phyloP scores from a whole-genome alignment of 768 basidiomycete species.

The Mycena albidolilacea region DNA sequence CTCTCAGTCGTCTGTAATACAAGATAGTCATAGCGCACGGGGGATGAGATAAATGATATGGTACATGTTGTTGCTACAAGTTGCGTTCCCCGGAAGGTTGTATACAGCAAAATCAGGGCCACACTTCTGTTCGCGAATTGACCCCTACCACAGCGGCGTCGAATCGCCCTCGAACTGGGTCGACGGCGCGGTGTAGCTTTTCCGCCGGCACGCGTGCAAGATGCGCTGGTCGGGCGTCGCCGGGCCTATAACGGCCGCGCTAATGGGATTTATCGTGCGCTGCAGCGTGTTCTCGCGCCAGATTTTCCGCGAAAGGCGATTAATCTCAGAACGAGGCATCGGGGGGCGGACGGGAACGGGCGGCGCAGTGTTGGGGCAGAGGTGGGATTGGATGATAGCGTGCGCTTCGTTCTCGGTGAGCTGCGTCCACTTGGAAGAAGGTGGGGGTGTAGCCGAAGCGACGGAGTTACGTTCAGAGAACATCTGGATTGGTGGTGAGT shows the following conservation, averaged over 20 bases:
- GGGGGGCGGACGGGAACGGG: not conserved
- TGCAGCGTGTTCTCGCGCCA: not conserved
- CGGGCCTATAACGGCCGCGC: not conserved
- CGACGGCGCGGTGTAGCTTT: not conserved
- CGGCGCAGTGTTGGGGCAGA: not conserved
- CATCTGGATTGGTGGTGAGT: too few relatives aligned
- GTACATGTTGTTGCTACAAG: too few relatives aligned
- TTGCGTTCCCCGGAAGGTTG: too few relatives aligned
- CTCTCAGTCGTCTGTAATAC: too few relatives aligned
- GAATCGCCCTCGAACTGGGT: not conserved
- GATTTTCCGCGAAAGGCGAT: not conserved
- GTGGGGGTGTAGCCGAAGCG: too few relatives aligned
- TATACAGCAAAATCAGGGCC: too few relatives aligned
- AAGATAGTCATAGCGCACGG: too few relatives aligned
- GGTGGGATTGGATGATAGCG: not conserved
- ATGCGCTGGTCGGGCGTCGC: conserved; percentile 1
- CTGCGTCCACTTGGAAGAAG: not conserved
- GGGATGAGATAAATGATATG: too few relatives aligned
- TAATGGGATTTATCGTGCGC: not conserved
- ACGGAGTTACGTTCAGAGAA: too few relatives aligned
- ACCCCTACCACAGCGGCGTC: not conserved
- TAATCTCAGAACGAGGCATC: not conserved
- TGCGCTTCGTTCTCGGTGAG: not conserved
- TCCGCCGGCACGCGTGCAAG: not conserved
- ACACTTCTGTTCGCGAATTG: too few relatives aligned